Evolutionary conservation across 1,139 yeast species (phyloP), one percentile per base, ranked within the genome.

Genomic region (Debaryomyces sp.): DNA sequence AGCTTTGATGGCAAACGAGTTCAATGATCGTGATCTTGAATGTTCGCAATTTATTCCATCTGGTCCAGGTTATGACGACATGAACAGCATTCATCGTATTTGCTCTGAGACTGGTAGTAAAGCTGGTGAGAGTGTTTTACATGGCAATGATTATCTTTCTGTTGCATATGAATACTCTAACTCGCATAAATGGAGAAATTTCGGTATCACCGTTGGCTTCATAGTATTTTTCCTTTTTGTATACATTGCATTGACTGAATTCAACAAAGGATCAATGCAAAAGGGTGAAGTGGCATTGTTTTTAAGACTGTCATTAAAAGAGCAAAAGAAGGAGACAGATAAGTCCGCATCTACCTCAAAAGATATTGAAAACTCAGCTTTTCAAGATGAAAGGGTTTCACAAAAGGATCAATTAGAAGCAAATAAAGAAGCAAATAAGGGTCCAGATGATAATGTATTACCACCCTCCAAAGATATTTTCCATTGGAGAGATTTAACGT

Each of bases 211-310:
- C 38, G 48, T 84, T 49, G 89, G 75, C 1, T 87, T 78, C 60
- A 67, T 70, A 26, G 45, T 82, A 23, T 77, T 84, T 64, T 84
- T 87, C 66, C 68, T 85, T 46, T 58, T 58, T 40, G 72, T 82
- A n/a, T 85, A n/a, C n/a, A n/a, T n/a, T n/a, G n/a, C 73, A 8
- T 75, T 83, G 51, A 80, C 84, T 52, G 91, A 86, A 68, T 67
- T 69, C 52, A 85, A 85, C 59, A 86, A 84, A 59, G 89, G 91
- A 63, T 82, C 89, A 21, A 80, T 83, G 69, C 90, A 89, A 63
- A 87, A 84, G 71, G 96, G 96, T 70, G 96, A 89, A 69, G 79
- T 88, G 47, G 73, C 87, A 50, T 78, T 88, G 40, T 89, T 84
- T 73, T 85, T 84, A 52, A 56, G 56, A 43, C 56, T 61, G 22